Evolutionary conservation across 2,329 filamentous ascomycete species (phyloP).

Genomic region (Ceratocystis albifundus): DNA sequence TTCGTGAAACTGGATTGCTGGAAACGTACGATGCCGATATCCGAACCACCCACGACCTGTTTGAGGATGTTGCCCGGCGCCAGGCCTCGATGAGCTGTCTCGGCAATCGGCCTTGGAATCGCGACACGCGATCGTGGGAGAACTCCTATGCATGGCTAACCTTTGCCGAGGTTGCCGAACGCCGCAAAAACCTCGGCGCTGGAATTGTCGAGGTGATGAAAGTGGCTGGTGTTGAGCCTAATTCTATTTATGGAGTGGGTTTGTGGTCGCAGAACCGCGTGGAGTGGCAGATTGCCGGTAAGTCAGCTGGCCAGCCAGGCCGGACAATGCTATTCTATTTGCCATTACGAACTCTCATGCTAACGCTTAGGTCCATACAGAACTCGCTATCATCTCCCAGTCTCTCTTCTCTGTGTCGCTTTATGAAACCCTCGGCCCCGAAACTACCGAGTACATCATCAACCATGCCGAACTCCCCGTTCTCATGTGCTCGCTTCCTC

Average conservation of each 20-base stretch:
- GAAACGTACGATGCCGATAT: conserved; percentile 59
- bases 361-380: conserved; percentile 33
- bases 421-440: conserved; percentile 88
- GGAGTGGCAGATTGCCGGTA: conserved; percentile 76
- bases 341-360: background rate
- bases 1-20: conserved; percentile 58
- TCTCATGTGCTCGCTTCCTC: conserved; percentile 66
- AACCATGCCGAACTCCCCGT: conserved; percentile 70
- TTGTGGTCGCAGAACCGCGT: conserved; percentile 77
- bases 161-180: conserved; percentile 65
- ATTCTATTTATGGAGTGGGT: conserved; percentile 60
- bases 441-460: conserved; percentile 89
- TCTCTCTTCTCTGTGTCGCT: conserved; percentile 82
- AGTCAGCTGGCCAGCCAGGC: conserved; percentile 20
- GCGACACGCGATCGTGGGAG: conserved; percentile 57
- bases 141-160: conserved; percentile 73
- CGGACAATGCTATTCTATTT: no score
- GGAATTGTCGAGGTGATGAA: conserved; percentile 75
- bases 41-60: conserved; percentile 66
- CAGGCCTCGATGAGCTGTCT: conserved; percentile 60
- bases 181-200: conserved; percentile 73
- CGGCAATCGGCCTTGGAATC: conserved; percentile 69
- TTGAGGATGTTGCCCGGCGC: conserved; percentile 55
- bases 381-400: conserved; percentile 79
- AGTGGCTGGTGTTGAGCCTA: conserved; percentile 50